Evolutionary conservation across 148 eudicot species (phyloP).

Genomic region (Rhododendron ferrugineum): DNA sequence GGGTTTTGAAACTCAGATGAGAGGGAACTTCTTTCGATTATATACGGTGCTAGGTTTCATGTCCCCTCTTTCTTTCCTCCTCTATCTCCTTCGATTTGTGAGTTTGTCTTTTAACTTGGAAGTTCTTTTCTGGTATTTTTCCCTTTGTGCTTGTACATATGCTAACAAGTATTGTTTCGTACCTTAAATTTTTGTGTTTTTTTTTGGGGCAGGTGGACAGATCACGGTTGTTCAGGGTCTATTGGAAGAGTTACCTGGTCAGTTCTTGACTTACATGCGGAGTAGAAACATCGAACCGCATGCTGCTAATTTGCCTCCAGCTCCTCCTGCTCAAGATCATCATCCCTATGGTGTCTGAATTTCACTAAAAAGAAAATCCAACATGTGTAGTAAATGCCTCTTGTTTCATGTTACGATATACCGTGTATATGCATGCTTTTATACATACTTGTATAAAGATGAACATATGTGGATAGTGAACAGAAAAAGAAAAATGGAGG

Average conservation of each 20-base stretch:
- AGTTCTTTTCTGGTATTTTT: background rate
- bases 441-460: background rate
- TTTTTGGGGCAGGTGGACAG: background rate
- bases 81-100: background rate
- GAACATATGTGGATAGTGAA: background rate
- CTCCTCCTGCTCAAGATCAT: background rate
- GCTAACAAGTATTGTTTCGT: background rate
- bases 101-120: background rate
- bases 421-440: background rate
- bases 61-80: background rate
- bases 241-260: slow-evolving; percentile 7
- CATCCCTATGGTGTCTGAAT: background rate
- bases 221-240: background rate
- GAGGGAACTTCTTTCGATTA: background rate
- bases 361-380: background rate
- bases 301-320: background rate
- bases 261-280: slow-evolving; percentile 8
- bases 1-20: background rate
- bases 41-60: background rate
- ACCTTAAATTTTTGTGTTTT: background rate
- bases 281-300: background rate
- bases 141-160: background rate
- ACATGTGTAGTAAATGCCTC: background rate
- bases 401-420: background rate
- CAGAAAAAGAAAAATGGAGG: background rate